Evolutionary conservation across 2,329 filamentous ascomycete species (phyloP), one percentile per base, ranked within the genome.

Genomic region (Juglanconis oblonga): DNA sequence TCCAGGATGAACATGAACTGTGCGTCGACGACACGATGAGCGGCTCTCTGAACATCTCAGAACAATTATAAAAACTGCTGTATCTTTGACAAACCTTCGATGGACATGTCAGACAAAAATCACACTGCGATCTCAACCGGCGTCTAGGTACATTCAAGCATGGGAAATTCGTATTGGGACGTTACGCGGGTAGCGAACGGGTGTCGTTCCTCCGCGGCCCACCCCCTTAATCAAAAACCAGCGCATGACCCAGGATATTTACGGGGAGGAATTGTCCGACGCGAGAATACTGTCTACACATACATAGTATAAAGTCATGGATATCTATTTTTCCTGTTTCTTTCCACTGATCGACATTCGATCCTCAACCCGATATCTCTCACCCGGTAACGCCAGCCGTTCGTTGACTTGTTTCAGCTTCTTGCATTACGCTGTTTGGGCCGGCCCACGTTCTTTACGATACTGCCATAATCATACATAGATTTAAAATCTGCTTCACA

Each of bases 201-300:
- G 17, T 40, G 42, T 31, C 10, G 32, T 47, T 36, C 56, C 49
- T 44, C 44, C 32, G 40, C 29, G 40, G 11, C 14, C 42, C 36
- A 35, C 36, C 45, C 48, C 56, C 56, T 58, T 58, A 48, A 58
- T 58, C 33, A 47, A 40, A 24, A 17, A 14, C n/a, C 11, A 32
- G 33, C 36, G 52, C 52, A 33, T 44, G 14, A 17, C 14, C 11
- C 52, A 24, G 49, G 29, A 47, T 14, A 52, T 36, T 52, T 40
- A 14, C 45, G 45, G 54, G 29, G 29, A 42, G 8, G 2, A 42
- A 33, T 45, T 31, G 7, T 14, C 47, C 55, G 48, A 14, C 24
- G 38, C 7, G n/a, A 42, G n/a, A 11, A 35, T 17, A 10, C 13
- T 4, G 8, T 11, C 29, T 3, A 56, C 29, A 24, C 24, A 29